These are phyloP conservation scores for Pseudogymnoascus destructans DNA, from an alignment of 2,329 filamentous ascomycete genomes.

Conservation along the genomic window DNA sequence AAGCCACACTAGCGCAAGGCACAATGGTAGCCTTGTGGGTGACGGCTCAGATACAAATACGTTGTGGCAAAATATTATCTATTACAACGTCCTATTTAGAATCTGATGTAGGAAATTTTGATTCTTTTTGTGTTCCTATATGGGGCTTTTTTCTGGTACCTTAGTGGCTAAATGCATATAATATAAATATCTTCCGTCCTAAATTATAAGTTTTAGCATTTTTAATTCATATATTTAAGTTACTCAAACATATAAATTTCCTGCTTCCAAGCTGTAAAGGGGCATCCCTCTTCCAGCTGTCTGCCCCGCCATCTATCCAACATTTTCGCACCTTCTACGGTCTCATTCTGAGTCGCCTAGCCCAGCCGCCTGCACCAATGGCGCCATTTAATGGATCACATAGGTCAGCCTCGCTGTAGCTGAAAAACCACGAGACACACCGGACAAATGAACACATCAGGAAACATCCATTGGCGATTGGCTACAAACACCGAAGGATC, in stretches of 20 bases:
- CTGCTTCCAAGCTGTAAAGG: neutral
- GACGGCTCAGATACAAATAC: neutral
- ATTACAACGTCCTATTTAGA: neutral
- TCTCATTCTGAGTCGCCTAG: neutral
- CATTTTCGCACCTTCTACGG: neutral
- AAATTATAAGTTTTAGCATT: neutral
- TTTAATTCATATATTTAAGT: neutral
- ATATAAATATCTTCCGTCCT: neutral
- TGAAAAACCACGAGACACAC: too few species aligned
- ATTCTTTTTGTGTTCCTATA: neutral
- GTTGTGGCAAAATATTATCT: too few species aligned
- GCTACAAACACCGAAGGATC: neutral
- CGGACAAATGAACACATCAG: too few species aligned
- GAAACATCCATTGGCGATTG: neutral
- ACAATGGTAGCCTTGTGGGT: neutral
- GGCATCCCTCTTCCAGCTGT: neutral
- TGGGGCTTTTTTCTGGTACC: neutral
- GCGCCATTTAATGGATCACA: neutral
- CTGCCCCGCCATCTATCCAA: neutral
- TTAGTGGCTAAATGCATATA: neutral
- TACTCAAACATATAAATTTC: neutral
- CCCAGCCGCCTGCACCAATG: neutral
- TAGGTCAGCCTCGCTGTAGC: neutral
- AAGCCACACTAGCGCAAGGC: conserved; percentile 3
- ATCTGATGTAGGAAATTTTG: neutral